These are phyloP conservation scores for Marasmius sp. DNA, from an alignment of 1,284 basidiomycete species.

Conservation along the genomic window DNA sequence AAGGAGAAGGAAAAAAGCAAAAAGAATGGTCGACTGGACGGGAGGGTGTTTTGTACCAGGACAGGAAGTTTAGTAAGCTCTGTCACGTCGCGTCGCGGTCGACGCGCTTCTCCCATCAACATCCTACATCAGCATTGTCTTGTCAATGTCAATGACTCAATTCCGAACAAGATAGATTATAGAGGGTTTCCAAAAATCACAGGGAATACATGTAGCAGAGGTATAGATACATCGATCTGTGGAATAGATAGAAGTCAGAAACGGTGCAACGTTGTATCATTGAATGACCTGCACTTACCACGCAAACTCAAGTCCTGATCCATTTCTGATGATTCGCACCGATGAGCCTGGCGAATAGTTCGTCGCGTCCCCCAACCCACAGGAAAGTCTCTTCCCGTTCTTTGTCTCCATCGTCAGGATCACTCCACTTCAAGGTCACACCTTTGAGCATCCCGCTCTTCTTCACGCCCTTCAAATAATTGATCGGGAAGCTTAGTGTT, in stretches of 20 bases:
- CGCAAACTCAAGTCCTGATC: slow-evolving; percentile 27
- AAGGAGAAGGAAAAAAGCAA: too few species aligned
- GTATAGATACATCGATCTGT: too few species aligned
- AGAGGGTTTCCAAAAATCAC: too few species aligned
- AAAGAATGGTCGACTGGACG: too few species aligned
- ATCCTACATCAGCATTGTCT: too few species aligned
- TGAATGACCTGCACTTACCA: not conserved
- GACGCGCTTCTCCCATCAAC: too few species aligned
- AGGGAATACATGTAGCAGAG: too few species aligned
- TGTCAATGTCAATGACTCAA: too few species aligned
- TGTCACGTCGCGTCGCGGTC: too few species aligned
- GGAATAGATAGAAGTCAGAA: not conserved
- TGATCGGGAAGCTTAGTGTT: slow-evolving; percentile 45
- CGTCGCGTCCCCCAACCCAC: slow-evolving; percentile 62
- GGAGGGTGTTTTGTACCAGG: too few species aligned
- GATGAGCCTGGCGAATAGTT: slow-evolving; percentile 67
- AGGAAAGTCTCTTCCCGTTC: slow-evolving; percentile 51
- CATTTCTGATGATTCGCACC: slow-evolving; percentile 44
- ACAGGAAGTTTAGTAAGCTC: too few species aligned
- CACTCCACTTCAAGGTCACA: slow-evolving; percentile 47
- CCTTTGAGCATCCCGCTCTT: slow-evolving; percentile 55
- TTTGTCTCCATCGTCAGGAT: slow-evolving; percentile 29
- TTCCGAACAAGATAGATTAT: too few species aligned
- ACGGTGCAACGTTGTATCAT: not conserved
- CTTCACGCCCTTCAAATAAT: slow-evolving; percentile 54